Evolutionary conservation across 2,329 filamentous ascomycete species (phyloP), one percentile per base, ranked within the genome.

Genomic region (Penicillium sp.): DNA sequence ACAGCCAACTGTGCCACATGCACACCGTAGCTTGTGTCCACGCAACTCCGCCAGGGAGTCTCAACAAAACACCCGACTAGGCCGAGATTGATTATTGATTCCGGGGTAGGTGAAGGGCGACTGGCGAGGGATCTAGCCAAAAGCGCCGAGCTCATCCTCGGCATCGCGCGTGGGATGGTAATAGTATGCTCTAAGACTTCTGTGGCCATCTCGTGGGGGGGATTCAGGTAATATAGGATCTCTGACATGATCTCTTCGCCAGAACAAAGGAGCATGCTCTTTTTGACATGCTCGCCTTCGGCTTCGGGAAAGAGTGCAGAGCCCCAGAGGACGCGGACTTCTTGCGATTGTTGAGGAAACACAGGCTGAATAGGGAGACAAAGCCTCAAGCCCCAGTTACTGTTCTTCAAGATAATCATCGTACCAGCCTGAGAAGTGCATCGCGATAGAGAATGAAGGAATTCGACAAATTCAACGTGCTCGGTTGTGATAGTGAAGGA

Each of bases 401-500:
- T 22, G 19, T 22, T 22, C 3, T 22, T 22, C 19, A 22, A 3
- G 5, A 22, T 22, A 22, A 22, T 22, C 19, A 22, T 22, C 5
- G 19, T 5, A 22, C 19, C 19, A 22, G 5, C 19, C 19, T 3
- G 19, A 22, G 19, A 22, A 22, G 19, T 22, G 19, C 19, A 22
- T 22, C 19, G 19, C 5, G 19, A 22, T 22, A 22, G 3, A 5
- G 19, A 3, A 22, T 22, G 19, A 22, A 22, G 19, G 19, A 22
- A 22, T 22, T 61, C 46, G 38, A 72, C 65, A 41, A 71, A 64
- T n/a, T 62, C 58, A 0, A 57, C 52, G 18, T 58, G 53, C 29
- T 66, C 62, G 4, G 72, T 57, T 0, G 72, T 76, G 22, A 73
- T 62, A 4, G 73, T 74, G 27, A 75, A 74, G 0, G 68, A 71